phyloP scores from a whole-genome alignment of 352 stramenopile species.

The Globisporangium heterothallicum region DNA sequence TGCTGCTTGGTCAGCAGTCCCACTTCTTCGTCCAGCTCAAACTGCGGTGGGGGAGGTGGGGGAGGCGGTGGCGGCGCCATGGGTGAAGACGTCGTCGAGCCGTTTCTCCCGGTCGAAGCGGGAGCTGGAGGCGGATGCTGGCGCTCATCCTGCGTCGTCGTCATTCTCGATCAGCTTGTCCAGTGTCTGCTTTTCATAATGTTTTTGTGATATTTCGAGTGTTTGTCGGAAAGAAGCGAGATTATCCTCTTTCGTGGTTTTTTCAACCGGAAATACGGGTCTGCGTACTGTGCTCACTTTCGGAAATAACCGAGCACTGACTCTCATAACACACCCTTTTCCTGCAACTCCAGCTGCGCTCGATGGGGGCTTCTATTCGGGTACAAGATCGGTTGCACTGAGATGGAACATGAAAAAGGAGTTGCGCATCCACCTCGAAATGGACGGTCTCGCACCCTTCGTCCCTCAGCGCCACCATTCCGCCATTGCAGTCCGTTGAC shows the following conservation, averaged over 20 bases:
- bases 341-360: not conserved
- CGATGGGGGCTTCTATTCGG: not conserved
- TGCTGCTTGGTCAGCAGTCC: slow-evolving; percentile 14
- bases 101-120: slow-evolving; percentile 8
- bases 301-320: too few relatives aligned
- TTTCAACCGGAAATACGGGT: too few relatives aligned
- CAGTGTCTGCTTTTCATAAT: too few relatives aligned
- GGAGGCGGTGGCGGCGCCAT: slow-evolving; percentile 30
- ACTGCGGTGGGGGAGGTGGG: slow-evolving; percentile 28
- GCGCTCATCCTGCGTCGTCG: not conserved
- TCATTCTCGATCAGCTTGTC: too few relatives aligned
- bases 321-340: not conserved
- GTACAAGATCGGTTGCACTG: not conserved
- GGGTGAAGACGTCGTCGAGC: slow-evolving; percentile 21
- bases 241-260: too few relatives aligned
- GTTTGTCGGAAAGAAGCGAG: too few relatives aligned
- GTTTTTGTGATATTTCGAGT: too few relatives aligned
- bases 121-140: not conserved
- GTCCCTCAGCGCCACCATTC: too few relatives aligned
- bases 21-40: slow-evolving; percentile 23
- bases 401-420: not conserved
- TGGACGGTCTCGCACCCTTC: not conserved
- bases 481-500: not conserved
- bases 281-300: too few relatives aligned
- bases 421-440: not conserved